Base-by-base conservation (phyloP, 495 filamentous ascomycete species). In the Talaromyces adpressus region DNA sequence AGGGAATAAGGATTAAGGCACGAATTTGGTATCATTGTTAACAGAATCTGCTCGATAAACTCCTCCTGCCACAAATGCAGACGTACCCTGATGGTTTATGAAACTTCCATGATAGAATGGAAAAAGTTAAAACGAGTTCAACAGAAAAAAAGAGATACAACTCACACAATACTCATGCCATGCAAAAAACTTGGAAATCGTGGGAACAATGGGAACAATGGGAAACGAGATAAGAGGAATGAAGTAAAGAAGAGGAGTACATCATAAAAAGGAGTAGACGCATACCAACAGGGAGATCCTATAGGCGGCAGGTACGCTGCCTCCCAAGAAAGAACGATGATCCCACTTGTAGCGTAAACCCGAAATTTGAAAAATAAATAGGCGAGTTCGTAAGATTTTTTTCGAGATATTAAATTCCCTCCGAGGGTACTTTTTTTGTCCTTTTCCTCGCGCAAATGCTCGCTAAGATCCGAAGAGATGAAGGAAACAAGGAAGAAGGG, bases 351-450 rank as follows among this genome's bases (percentile, higher is more conserved):
- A 20, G 45, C 45, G 45, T 18, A 49, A 47, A 49, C 45, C 18
- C 45, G 73, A n/a, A 67, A 64, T 18, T 75, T 80, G 27, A 78
- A 65, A 41, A 64, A 58, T 30, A 30, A 27, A 30, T 5, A 58
- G n/a, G 27, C 56, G 51, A 29, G 22, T 29, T 49, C 45, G 36
- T 16, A 29, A 25, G 51, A 54, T 22, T 14, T 54, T 29, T 54
- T 54, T 54, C 20, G 51, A 27, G 4, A 29, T 25, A 29, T 22
- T 23, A 27, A 36, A 58, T 58, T 36, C 56, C 56, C 30, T 32
- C 22, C 30, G 52, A 12, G 30, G 27, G 56, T 27, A 58, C 56
- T 58, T 58, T 58, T 57, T 58, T 36, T 18, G 56, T 58, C 56
- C 30, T 58, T 58, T 34, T 25, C 34, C 25, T 14, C 54, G 11